Evolutionary conservation across 306 rosid genomes (phyloP).

Genomic region (Inga leiocalycina): DNA sequence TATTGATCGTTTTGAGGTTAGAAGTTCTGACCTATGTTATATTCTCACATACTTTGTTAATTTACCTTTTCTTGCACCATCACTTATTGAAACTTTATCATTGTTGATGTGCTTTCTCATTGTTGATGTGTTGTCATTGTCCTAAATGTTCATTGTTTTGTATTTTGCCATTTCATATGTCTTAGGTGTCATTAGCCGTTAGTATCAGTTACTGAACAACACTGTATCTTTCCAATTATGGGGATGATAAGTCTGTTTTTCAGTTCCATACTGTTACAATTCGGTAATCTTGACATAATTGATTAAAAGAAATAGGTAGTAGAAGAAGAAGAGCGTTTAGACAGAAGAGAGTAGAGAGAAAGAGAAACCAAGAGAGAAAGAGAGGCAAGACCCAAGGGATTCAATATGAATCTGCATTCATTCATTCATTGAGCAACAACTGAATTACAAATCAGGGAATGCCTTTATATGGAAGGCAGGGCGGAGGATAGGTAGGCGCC

Average conservation of each 20-base stretch:
- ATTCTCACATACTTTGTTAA: conserved; percentile 19
- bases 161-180: not conserved
- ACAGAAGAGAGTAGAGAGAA: too few species aligned
- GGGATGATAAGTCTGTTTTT: not conserved
- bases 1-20: conserved; percentile 98
- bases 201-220: not conserved
- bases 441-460: too few species aligned
- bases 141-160: not conserved
- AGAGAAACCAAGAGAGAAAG: too few species aligned
- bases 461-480: too few species aligned
- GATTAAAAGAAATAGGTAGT: too few species aligned
- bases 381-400: too few species aligned
- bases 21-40: conserved; percentile 30
- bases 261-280: not conserved
- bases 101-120: not conserved
- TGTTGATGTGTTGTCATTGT: not conserved
- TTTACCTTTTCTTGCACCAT: conserved; percentile 23
- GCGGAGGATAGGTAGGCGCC: too few species aligned
- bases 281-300: too few species aligned
- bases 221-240: not conserved
- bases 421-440: too few species aligned
- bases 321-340: too few species aligned
- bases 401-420: too few species aligned
- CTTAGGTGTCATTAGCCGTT: not conserved
- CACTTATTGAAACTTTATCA: not conserved